Evolutionary conservation across 2,329 filamentous ascomycete genomes (phyloP).

Genomic region (Venturiaceae sp.): DNA sequence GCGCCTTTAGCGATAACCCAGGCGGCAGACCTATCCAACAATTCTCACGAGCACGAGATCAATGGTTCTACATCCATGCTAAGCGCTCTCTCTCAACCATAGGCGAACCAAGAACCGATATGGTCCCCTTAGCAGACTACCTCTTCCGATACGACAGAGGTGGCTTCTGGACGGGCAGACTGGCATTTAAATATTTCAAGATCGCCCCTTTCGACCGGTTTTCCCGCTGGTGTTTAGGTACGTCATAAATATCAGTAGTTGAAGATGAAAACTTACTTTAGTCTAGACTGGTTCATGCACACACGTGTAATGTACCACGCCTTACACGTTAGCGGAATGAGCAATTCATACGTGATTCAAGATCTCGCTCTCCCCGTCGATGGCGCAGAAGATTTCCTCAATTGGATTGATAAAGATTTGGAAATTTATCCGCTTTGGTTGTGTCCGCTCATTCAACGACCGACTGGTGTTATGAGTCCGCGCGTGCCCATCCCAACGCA

Average conservation of each 20-base stretch:
- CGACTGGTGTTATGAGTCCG: constrained; percentile 5
- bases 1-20: constrained; percentile 23
- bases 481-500: background rate
- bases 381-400: constrained; percentile 32
- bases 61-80: constrained; percentile 42
- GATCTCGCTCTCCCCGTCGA: constrained; percentile 44
- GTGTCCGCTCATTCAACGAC: constrained; percentile 25
- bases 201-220: constrained; percentile 52
- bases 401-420: constrained; percentile 28
- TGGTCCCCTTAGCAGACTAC: constrained; percentile 56
- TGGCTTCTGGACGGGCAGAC: constrained; percentile 56
- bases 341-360: constrained; percentile 54
- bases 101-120: constrained; percentile 21
- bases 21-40: constrained; percentile 12
- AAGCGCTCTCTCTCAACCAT: constrained; percentile 22
- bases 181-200: constrained; percentile 55
- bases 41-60: constrained; percentile 35
- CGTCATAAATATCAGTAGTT: no score
- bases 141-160: constrained; percentile 63
- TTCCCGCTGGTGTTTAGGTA: constrained; percentile 50
- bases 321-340: constrained; percentile 50
- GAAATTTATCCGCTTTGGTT: constrained; percentile 40
- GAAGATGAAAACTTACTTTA: no score
- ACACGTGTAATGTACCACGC: constrained; percentile 58
- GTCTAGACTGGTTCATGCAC: constrained; percentile 52